phyloP scores from a whole-genome alignment of 2,329 filamentous ascomycete species.

The Hypoxylon sp. region DNA sequence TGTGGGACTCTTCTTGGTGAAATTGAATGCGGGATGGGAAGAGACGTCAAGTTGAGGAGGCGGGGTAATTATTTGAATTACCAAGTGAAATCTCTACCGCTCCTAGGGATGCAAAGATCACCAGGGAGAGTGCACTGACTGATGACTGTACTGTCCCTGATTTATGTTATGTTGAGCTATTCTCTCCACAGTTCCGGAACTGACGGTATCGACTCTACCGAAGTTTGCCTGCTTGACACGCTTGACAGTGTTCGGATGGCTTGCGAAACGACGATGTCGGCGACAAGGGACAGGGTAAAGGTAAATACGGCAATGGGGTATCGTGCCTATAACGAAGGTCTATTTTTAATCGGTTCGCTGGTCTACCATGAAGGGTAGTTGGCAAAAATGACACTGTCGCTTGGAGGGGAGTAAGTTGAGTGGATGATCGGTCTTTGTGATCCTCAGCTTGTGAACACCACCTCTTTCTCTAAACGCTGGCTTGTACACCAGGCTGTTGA shows the following conservation, averaged over 20 bases:
- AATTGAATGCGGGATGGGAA: not conserved
- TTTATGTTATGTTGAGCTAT: slow-evolving; percentile 12
- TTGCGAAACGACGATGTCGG: slow-evolving; percentile 10
- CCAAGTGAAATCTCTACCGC: not conserved
- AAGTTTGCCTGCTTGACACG: slow-evolving; percentile 12
- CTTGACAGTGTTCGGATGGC: slow-evolving; percentile 11
- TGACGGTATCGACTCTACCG: slow-evolving; percentile 13
- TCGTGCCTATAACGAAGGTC: slow-evolving; percentile 19
- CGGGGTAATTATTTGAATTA: not conserved
- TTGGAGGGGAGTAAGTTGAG: slow-evolving; percentile 18
- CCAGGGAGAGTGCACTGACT: slow-evolving; percentile 14
- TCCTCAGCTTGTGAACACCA: slow-evolving; percentile 4
- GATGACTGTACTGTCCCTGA: slow-evolving; percentile 13
- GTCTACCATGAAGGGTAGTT: slow-evolving; percentile 28
- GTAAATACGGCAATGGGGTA: slow-evolving; percentile 13
- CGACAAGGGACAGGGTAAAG: slow-evolving; percentile 18
- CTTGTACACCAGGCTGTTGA: slow-evolving; percentile 15
- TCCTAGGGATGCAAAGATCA: slow-evolving; percentile 19
- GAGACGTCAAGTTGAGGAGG: not conserved
- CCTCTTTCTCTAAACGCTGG: slow-evolving; percentile 25
- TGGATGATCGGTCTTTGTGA: slow-evolving; percentile 15
- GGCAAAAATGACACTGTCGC: slow-evolving; percentile 35
- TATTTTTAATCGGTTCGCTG: slow-evolving; percentile 23
- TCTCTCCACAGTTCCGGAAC: slow-evolving; percentile 16
- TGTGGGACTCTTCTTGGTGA: slow-evolving; percentile 9